Conservation (phyloP, 257 asterid species). For the Solanum chmielewskii region DNA sequence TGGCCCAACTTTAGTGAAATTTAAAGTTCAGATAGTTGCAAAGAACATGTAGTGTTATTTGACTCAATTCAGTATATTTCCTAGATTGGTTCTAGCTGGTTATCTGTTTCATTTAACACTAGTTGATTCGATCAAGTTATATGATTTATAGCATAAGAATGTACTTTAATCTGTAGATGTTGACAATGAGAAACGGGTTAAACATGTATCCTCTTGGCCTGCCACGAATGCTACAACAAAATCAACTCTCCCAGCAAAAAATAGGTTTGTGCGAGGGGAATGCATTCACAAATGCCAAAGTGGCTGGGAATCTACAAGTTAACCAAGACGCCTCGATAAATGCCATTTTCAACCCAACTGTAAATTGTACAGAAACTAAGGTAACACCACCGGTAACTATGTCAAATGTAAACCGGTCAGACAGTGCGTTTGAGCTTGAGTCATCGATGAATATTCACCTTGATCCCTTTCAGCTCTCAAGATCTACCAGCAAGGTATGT, state of each 20-base stretch:
- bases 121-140: background rate
- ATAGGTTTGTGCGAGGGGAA: constrained; percentile 17
- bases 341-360: constrained; percentile 6
- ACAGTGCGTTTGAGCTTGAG: constrained; percentile 13
- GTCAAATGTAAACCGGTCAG: constrained; percentile 12
- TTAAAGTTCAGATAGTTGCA: background rate
- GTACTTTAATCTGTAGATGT: constrained; percentile 27
- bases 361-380: background rate
- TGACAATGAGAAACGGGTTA: constrained; percentile 65
- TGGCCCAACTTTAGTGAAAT: background rate
- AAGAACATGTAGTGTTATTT: background rate
- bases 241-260: constrained; percentile 19
- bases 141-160: background rate
- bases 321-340: constrained; percentile 15
- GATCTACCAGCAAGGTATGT: constrained; percentile 20
- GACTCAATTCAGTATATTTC: background rate
- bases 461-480: constrained; percentile 18
- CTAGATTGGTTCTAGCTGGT: background rate
- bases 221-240: constrained; percentile 27
- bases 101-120: background rate
- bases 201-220: constrained; percentile 45
- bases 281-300: constrained; percentile 9
- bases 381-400: constrained; percentile 13
- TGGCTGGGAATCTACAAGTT: constrained; percentile 8
- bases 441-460: constrained; percentile 16